Percentiles rank a stretch among this genome's conserved stretches.
Evolutionary conservation across 2,329 filamentous ascomycete genomes (phyloP).

Genomic region (Neofusicoccum cordaticola): DNA sequence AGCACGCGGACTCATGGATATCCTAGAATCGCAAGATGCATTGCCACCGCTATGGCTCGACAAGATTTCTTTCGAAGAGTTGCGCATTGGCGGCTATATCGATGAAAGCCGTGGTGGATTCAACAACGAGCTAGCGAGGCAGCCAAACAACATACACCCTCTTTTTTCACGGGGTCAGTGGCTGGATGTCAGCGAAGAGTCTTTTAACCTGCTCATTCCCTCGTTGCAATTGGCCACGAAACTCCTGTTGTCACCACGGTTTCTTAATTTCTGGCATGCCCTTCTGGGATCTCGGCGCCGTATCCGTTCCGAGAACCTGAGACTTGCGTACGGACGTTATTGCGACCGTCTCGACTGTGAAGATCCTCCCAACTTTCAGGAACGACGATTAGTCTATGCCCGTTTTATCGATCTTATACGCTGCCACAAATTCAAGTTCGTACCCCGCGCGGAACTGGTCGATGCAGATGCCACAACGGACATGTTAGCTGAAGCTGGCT

Average conservation of each 20-base stretch:
- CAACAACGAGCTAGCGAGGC: background rate
- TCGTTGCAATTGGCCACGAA: conserved; percentile 5
- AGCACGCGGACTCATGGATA: background rate
- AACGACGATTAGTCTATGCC: too few relatives aligned
- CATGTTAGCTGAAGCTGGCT: background rate
- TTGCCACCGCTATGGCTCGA: conserved; percentile 5
- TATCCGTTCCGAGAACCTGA: background rate
- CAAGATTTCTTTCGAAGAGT: background rate
- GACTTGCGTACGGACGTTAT: background rate
- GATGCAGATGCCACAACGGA: conserved; percentile 15
- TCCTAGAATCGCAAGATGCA: background rate
- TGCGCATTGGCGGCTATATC: conserved; percentile 12
- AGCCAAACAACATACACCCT: background rate
- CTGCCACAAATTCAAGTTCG: background rate
- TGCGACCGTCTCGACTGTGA: background rate
- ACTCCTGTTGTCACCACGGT: background rate
- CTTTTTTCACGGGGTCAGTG: background rate
- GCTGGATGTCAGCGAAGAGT: background rate
- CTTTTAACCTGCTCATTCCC: background rate
- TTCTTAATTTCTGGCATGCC: conserved; percentile 5
- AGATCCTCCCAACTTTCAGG: too few relatives aligned
- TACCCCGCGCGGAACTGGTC: background rate
- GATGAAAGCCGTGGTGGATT: background rate
- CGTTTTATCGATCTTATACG: background rate
- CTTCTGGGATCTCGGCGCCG: background rate